These are phyloP conservation scores for Lactarius trivialis DNA, from an alignment of 768 basidiomycete species.

Conservation along the genomic window DNA sequence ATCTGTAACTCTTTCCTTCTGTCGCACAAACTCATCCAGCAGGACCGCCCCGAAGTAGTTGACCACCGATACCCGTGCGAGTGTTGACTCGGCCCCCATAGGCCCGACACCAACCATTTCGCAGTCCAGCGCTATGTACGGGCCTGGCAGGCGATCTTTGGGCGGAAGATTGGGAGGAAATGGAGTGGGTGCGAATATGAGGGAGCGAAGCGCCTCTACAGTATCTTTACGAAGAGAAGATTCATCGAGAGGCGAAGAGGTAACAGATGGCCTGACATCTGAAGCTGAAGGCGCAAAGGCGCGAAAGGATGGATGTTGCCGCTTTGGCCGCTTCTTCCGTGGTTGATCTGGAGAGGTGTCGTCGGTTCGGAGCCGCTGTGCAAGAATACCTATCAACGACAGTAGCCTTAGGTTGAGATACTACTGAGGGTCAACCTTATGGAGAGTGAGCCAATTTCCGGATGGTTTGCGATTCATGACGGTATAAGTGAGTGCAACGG, in stretches of 20 bases:
- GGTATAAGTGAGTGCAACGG: neutral
- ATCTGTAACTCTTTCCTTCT: slow-evolving; percentile 84
- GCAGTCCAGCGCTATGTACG: slow-evolving; percentile 83
- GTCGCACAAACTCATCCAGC: slow-evolving; percentile 81
- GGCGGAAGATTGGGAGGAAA: slow-evolving; percentile 8
- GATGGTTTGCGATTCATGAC: slow-evolving; percentile 6
- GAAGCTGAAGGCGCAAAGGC: slow-evolving; percentile 5
- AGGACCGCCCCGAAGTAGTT: slow-evolving; percentile 79
- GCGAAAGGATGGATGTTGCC: neutral
- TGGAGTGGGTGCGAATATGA: slow-evolving; percentile 30
- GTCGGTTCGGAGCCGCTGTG: slow-evolving; percentile 3
- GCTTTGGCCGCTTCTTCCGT: slow-evolving; percentile 4
- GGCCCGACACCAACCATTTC: slow-evolving; percentile 97
- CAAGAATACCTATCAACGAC: slow-evolving; percentile 5
- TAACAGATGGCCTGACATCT: neutral
- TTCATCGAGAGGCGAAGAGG: neutral
- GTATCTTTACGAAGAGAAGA: slow-evolving; percentile 1
- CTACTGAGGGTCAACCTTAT: slow-evolving; percentile 11
- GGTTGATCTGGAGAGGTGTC: neutral
- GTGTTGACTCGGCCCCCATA: slow-evolving; percentile 72
- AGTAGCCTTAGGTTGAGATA: neutral
- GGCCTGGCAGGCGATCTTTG: slow-evolving; percentile 40
- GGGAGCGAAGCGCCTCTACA: slow-evolving; percentile 8
- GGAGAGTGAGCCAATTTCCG: slow-evolving; percentile 14
- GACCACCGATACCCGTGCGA: slow-evolving; percentile 85